A percentile compares a stretch with the other conserved stretches of the same genome.
These are phyloP conservation scores for Ilyonectria destructans DNA, from an alignment of 2,329 filamentous ascomycete species.

Conservation along the genomic window DNA sequence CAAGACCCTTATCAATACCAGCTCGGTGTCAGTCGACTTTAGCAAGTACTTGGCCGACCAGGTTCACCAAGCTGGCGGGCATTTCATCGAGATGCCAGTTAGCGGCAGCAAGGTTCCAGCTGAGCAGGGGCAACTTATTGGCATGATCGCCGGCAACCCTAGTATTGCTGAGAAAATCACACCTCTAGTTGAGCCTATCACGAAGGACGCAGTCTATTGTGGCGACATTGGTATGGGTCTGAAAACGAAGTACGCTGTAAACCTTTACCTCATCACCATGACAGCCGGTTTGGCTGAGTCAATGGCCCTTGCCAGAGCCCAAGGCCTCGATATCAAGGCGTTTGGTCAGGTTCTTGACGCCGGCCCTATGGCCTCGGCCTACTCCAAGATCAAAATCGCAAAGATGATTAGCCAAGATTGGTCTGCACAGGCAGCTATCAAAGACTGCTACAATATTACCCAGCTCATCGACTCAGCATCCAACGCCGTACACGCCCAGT, in stretches of 20 bases:
- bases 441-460: conserved; percentile 53
- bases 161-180: conserved; percentile 44
- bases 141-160: conserved; percentile 53
- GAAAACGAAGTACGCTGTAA: conserved; percentile 54
- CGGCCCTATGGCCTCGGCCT: conserved; percentile 52
- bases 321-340: conserved; percentile 51
- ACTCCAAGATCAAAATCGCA: conserved; percentile 50
- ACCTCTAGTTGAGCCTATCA: conserved; percentile 47
- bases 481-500: background rate
- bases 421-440: conserved; percentile 50
- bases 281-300: conserved; percentile 54
- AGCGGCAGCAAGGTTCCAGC: conserved; percentile 55
- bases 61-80: conserved; percentile 46
- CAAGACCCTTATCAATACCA: conserved; percentile 53
- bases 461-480: conserved; percentile 47
- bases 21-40: conserved; percentile 49
- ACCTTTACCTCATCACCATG: conserved; percentile 51
- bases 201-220: conserved; percentile 53
- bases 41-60: conserved; percentile 45
- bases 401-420: conserved; percentile 53
- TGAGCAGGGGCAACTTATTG: conserved; percentile 52
- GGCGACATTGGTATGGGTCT: conserved; percentile 52
- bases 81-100: conserved; percentile 55
- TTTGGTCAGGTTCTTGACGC: conserved; percentile 51
- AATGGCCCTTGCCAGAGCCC: conserved; percentile 52